These are phyloP conservation scores for Naganishia liquefaciens DNA, from an alignment of 1,284 basidiomycete genomes.

Conservation along the genomic window DNA sequence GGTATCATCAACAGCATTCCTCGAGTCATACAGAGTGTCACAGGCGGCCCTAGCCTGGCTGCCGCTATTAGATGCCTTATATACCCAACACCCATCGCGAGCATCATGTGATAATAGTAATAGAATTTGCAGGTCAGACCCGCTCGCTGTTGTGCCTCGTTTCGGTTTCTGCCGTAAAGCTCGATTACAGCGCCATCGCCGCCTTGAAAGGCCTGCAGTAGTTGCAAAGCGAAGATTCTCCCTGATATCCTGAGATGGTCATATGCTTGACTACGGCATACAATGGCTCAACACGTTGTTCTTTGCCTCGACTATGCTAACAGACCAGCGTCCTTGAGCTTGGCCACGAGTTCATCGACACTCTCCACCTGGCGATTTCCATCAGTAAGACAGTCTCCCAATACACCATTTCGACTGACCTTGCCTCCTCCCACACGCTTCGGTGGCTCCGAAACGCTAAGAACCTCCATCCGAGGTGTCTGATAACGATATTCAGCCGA, in stretches of 20 bases:
- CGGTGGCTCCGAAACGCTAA: slow-evolving; percentile 89
- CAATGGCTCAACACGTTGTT: too few relatives aligned
- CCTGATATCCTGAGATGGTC: too few relatives aligned
- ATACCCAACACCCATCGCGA: too few relatives aligned
- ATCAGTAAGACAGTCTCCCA: neutral
- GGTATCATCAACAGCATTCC: too few relatives aligned
- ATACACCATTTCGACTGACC: slow-evolving; percentile 38
- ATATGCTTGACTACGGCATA: neutral
- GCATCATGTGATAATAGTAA: too few relatives aligned
- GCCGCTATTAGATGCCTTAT: too few relatives aligned
- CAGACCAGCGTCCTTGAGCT: slow-evolving; percentile 87
- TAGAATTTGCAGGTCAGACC: too few relatives aligned
- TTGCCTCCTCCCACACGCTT: slow-evolving; percentile 89
- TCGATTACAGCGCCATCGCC: too few relatives aligned
- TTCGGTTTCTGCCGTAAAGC: too few relatives aligned
- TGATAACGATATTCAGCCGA: slow-evolving; percentile 15
- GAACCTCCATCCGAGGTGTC: slow-evolving; percentile 75
- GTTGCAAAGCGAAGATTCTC: too few relatives aligned
- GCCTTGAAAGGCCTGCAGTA: too few relatives aligned
- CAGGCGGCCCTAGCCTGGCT: neutral
- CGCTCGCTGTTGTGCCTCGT: too few relatives aligned
- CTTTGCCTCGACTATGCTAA: slow-evolving; percentile 41
- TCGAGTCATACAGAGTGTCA: neutral
- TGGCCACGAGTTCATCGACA: slow-evolving; percentile 86
- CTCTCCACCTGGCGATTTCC: slow-evolving; percentile 62